Conservation (phyloP, 805 yeast species). For the Candida glaebosa region DNA sequence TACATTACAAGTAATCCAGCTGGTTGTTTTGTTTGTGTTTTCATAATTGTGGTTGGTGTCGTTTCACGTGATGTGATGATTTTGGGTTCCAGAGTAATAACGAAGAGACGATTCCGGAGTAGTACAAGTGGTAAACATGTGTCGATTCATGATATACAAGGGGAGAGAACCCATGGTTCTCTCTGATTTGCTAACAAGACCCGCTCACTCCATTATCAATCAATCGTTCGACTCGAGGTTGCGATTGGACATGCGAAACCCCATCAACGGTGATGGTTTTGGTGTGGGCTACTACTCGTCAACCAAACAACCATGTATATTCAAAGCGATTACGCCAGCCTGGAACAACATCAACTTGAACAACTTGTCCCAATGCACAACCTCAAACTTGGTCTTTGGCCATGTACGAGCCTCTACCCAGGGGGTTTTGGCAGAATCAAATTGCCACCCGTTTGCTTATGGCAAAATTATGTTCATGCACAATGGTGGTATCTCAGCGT, state of each 20-base stretch:
- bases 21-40: not conserved
- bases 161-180: constrained; percentile 86
- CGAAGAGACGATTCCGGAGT: not conserved
- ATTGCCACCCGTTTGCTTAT: constrained; percentile 93
- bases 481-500: constrained; percentile 84
- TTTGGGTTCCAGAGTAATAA: not conserved
- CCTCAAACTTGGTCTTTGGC: constrained; percentile 81
- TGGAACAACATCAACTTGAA: constrained; percentile 95
- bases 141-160: constrained; percentile 87
- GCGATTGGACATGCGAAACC: constrained; percentile 82
- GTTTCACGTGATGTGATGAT: constrained; percentile 1
- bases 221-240: constrained; percentile 91
- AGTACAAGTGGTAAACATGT: constrained; percentile 47
- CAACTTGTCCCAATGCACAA: constrained; percentile 82
- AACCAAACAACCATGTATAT: constrained; percentile 78
- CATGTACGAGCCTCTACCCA: constrained; percentile 96
- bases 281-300: constrained; percentile 86
- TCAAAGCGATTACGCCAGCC: constrained; percentile 95
- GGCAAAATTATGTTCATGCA: constrained; percentile 95
- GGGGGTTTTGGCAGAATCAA: constrained; percentile 90
- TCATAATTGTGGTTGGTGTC: not conserved
- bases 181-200: constrained; percentile 84
- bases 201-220: constrained; percentile 95
- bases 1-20: not conserved
- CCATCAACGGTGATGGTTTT: constrained; percentile 97